Conservation (phyloP, 2,329 filamentous ascomycete species). For the Beauveria asiatica region DNA sequence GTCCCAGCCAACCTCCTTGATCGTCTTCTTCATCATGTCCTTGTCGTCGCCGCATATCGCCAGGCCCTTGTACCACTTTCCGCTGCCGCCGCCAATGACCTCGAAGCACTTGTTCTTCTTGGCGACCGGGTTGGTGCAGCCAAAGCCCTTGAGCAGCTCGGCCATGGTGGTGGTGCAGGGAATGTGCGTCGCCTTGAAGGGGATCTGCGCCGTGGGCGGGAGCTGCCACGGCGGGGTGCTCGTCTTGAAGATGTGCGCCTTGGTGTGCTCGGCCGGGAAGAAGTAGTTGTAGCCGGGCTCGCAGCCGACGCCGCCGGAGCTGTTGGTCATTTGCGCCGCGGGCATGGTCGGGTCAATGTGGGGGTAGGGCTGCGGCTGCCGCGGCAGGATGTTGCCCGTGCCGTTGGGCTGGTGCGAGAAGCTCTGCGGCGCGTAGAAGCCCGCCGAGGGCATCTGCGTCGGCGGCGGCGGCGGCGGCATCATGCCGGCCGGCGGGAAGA, state of each 20-base stretch:
- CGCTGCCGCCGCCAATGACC: conserved; percentile 44
- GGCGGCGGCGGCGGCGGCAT: background rate
- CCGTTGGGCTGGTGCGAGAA: conserved; percentile 31
- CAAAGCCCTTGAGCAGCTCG: conserved; percentile 51
- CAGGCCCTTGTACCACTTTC: conserved; percentile 50
- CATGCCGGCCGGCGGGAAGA: background rate
- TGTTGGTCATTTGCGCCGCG: conserved; percentile 47
- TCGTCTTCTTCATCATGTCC: conserved; percentile 37
- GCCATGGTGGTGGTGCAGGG: conserved; percentile 44
- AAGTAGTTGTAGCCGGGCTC: conserved; percentile 58
- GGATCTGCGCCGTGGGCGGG: conserved; percentile 30
- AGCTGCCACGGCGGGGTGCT: conserved; percentile 45
- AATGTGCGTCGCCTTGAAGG: conserved; percentile 43
- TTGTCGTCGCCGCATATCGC: conserved; percentile 42
- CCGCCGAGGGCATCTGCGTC: conserved; percentile 15
- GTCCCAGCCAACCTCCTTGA: conserved; percentile 54
- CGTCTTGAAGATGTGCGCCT: conserved; percentile 49
- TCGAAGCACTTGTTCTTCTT: conserved; percentile 51
- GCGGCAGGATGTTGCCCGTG: conserved; percentile 25
- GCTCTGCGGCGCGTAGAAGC: conserved; percentile 20
- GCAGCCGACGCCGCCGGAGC: conserved; percentile 47
- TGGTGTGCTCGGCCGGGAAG: conserved; percentile 49
- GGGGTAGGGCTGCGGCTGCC: conserved; percentile 34
- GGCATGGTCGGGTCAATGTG: conserved; percentile 37
- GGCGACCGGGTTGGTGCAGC: conserved; percentile 40